Conservation (phyloP, 2,329 filamentous ascomycete species). For the Drechslerella coelobrocha region DNA sequence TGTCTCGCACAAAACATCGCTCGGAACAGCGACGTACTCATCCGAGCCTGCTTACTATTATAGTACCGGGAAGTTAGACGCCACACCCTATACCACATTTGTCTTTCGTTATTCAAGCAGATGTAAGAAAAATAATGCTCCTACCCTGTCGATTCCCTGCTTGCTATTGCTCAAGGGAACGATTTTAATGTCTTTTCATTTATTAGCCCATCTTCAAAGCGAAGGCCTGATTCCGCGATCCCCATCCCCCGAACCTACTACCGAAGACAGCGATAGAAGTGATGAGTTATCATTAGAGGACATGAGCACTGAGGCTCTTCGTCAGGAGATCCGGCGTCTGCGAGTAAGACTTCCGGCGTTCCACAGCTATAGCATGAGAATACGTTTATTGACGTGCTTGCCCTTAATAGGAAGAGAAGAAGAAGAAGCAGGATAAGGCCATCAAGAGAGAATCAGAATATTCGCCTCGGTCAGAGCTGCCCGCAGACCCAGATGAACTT, state of each 20-base stretch:
- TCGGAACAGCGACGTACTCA: slow-evolving; percentile 4
- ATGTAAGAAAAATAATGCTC: too few species aligned
- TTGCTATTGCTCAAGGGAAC: background rate
- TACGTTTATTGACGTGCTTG: background rate
- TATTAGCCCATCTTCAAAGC: slow-evolving; percentile 23
- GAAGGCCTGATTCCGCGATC: slow-evolving; percentile 33
- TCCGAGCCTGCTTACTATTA: background rate
- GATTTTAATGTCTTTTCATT: background rate
- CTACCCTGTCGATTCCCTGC: background rate
- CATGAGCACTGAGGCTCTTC: slow-evolving; percentile 25
- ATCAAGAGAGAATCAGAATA: slow-evolving; percentile 6
- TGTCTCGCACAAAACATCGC: slow-evolving; percentile 21
- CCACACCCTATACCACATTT: slow-evolving; percentile 22
- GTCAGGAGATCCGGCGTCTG: slow-evolving; percentile 17
- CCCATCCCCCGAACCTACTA: slow-evolving; percentile 11
- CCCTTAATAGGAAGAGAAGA: slow-evolving; percentile 5
- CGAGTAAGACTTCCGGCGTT: slow-evolving; percentile 10
- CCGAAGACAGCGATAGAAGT: background rate
- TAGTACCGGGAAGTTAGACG: background rate
- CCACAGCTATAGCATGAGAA: background rate
- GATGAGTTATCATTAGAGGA: slow-evolving; percentile 4
- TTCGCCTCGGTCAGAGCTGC: background rate
- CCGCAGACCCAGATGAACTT: slow-evolving; percentile 10
- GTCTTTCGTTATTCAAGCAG: slow-evolving; percentile 34
- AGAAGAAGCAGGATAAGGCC: background rate